Evolutionary conservation across 108 stramenopile genomes (phyloP).

Genomic region (Nannochloropsis granulata): DNA sequence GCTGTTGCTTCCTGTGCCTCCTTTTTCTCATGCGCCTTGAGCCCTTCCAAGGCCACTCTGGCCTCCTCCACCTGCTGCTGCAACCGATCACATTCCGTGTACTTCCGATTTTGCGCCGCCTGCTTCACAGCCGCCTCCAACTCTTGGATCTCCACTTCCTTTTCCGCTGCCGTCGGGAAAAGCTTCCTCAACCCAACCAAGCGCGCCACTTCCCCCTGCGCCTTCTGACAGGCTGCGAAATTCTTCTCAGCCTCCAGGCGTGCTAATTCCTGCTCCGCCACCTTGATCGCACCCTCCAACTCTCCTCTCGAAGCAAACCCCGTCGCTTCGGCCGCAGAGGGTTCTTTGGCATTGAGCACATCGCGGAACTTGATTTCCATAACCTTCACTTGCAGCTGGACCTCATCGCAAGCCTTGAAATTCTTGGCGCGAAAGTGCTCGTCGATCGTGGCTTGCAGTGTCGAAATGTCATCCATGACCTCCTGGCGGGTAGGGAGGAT

Average conservation of each 20-base stretch:
- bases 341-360: not conserved
- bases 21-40: not conserved
- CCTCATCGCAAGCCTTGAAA: not conserved
- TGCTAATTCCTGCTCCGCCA: slow-evolving; percentile 8
- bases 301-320: not conserved
- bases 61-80: not conserved
- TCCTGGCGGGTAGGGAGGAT: not conserved
- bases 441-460: not conserved
- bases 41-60: not conserved
- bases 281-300: slow-evolving; percentile 2
- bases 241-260: slow-evolving; percentile 16
- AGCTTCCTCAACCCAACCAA: not conserved
- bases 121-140: not conserved
- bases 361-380: not conserved
- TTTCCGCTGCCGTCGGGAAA: slow-evolving; percentile 12
- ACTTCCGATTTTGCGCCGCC: not conserved
- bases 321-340: not conserved
- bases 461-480: not conserved
- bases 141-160: not conserved
- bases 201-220: not conserved
- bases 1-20: not conserved
- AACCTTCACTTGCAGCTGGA: not conserved
- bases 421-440: not conserved
- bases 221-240: slow-evolving; percentile 1
- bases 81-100: not conserved